Evolutionary conservation across 352 stramenopile species (phyloP).

Genomic region (Phytophthora chlamydospora): DNA sequence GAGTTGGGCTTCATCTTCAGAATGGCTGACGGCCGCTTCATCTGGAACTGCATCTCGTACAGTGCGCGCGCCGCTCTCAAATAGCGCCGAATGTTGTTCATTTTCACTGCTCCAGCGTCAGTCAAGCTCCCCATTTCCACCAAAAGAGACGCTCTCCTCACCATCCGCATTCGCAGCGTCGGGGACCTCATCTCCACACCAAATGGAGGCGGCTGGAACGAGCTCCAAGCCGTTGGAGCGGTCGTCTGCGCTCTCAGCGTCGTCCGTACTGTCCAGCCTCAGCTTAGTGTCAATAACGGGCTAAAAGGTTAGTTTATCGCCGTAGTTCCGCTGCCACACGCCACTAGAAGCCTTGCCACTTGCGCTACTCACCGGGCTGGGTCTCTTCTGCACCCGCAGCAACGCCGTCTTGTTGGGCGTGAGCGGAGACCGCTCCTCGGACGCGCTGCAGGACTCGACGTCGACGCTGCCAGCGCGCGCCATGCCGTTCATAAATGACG

Average conservation of each 20-base stretch:
- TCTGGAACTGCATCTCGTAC: slow-evolving; percentile 79
- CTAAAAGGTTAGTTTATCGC: not conserved
- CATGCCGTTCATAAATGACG: slow-evolving; percentile 17
- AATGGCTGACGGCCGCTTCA: slow-evolving; percentile 74
- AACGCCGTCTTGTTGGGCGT: slow-evolving; percentile 29
- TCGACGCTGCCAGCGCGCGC: slow-evolving; percentile 4
- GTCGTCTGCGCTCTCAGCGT: slow-evolving; percentile 27
- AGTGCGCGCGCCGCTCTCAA: slow-evolving; percentile 62
- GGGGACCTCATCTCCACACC: slow-evolving; percentile 21
- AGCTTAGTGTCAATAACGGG: slow-evolving; percentile 18
- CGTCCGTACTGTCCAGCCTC: slow-evolving; percentile 25
- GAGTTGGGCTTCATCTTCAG: slow-evolving; percentile 75
- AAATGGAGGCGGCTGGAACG: slow-evolving; percentile 22
- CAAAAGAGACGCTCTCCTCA: slow-evolving; percentile 3
- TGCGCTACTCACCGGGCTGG: slow-evolving; percentile 19
- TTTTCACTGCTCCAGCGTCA: slow-evolving; percentile 47
- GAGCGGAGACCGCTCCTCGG: slow-evolving; percentile 25
- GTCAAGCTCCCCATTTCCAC: not conserved
- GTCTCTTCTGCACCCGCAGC: slow-evolving; percentile 34
- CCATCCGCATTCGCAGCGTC: slow-evolving; percentile 31
- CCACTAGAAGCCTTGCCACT: not conserved
- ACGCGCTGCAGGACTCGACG: slow-evolving; percentile 23
- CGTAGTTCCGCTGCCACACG: not conserved
- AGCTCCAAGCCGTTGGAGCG: slow-evolving; percentile 12
- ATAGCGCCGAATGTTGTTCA: slow-evolving; percentile 62